A percentile compares a stretch with the other conserved stretches of the same genome.
Evolutionary conservation across 306 rosid species (phyloP).

Genomic region (Biancaea sappan): DNA sequence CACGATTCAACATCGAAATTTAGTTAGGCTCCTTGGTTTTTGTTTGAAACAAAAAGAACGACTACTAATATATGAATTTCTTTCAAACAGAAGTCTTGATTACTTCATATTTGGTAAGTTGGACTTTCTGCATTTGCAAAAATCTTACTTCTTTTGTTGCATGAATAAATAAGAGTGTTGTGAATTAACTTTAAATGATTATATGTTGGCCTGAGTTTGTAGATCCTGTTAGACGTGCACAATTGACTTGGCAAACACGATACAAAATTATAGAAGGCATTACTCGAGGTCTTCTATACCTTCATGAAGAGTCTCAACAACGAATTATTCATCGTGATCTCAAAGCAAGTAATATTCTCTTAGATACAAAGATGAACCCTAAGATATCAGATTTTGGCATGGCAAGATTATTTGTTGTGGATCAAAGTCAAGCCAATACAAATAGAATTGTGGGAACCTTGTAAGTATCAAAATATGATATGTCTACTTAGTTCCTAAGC

Average conservation of each 20-base stretch:
- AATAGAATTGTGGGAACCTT: neutral
- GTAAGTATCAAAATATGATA: neutral
- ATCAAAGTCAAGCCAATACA: neutral
- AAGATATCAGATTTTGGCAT: constrained; percentile 35
- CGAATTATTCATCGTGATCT: constrained; percentile 39
- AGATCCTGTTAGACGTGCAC: constrained; percentile 23
- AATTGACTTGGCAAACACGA: constrained; percentile 28
- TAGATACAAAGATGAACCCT: constrained; percentile 37
- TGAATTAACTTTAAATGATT: neutral
- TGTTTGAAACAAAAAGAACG: constrained; percentile 21
- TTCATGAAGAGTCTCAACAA: constrained; percentile 32
- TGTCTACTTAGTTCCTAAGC: neutral
- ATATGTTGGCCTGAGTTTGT: neutral
- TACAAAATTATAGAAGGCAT: constrained; percentile 25
- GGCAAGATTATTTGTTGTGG: neutral
- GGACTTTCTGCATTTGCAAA: neutral
- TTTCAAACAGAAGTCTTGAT: constrained; percentile 49
- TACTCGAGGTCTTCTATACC: constrained; percentile 32
- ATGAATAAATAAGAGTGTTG: no score
- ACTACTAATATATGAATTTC: constrained; percentile 52
- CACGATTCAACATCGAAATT: constrained; percentile 29
- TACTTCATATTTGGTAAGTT: constrained; percentile 52
- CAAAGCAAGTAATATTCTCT: constrained; percentile 34
- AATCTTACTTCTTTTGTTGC: no score
- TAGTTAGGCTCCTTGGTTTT: constrained; percentile 33